Conservation (phyloP, 169 alveolate genomes). For the Condylostoma magnum region DNA sequence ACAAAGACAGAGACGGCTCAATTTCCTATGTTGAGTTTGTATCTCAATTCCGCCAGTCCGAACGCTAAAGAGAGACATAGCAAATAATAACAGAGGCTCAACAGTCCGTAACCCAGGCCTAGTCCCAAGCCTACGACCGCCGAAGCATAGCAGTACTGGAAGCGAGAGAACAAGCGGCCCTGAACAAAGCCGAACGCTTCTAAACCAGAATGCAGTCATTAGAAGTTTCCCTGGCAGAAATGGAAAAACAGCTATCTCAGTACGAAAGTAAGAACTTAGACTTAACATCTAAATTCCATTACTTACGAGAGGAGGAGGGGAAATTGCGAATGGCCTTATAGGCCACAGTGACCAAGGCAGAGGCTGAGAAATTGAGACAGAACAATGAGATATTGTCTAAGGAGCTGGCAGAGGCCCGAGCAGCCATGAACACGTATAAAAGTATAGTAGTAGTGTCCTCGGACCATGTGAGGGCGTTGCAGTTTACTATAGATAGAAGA, state of each 20-base stretch:
- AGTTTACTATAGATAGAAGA: constrained; percentile 45
- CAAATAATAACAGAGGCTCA: constrained; percentile 17
- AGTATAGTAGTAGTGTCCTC: constrained; percentile 39
- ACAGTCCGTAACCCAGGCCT: background rate
- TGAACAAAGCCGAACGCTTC: constrained; percentile 15
- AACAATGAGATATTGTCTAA: constrained; percentile 34
- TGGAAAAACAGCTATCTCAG: constrained; percentile 26
- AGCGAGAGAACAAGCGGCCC: constrained; percentile 41
- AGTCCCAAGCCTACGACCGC: background rate
- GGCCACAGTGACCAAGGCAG: constrained; percentile 39
- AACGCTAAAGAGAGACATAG: constrained; percentile 8
- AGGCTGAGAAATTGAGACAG: constrained; percentile 34
- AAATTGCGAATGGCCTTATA: background rate
- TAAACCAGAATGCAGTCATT: constrained; percentile 11
- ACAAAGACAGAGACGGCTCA: constrained; percentile 25
- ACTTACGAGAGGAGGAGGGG: constrained; percentile 23
- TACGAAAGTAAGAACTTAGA: constrained; percentile 44
- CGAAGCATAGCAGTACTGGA: constrained; percentile 36
- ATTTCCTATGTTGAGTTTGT: constrained; percentile 33
- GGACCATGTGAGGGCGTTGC: constrained; percentile 44
- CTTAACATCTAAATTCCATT: constrained; percentile 22
- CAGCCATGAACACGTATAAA: constrained; percentile 57
- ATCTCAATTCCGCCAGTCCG: constrained; percentile 1
- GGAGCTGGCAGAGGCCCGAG: constrained; percentile 45
- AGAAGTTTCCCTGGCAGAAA: constrained; percentile 29